Evolutionary conservation across 768 basidiomycete genomes (phyloP), one percentile per base, ranked within the genome.

Genomic region (Coprinopsis marcescibilis): DNA sequence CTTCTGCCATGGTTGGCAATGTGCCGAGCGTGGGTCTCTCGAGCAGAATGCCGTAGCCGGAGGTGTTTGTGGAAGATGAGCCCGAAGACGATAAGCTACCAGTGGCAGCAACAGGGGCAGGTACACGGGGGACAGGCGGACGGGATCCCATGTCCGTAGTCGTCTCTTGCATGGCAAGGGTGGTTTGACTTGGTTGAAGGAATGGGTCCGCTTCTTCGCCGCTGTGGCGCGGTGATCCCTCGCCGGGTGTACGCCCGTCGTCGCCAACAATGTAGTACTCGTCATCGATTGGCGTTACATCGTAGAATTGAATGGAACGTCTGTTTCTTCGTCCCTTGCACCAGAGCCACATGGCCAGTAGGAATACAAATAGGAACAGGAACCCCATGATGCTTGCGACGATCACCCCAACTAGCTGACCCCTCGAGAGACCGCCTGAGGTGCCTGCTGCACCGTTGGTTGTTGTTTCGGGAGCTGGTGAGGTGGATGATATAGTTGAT

Each of bases 181-280:
- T 42, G 36, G 45, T 57, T 2, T 53, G 57, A 45, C 63, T 65
- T 1, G 61, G 65, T 43, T 67, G 73, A 3, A 84, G 67, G 69
- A 86, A 83, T 0, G 85, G 70, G 55, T 85, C 83, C 2, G 63
- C 67, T 59, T 85, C 85, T 56, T 84, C 83, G 4, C 85, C 85
- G 41, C 81, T 85, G 24, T 73, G 72, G 8, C 83, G 71, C 1
- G 85, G 82, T 20, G 80, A 80, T 26, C 83, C 82, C 61, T 85
- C 80, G n/a, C 80, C 83, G 26, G 64, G 68, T 2, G 67, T 57
- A 24, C 66, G 65, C 17, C 65, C 72, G 13, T 64, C 60, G 12
- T 64, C 60, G 11, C 64, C 61, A 21, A 77, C 61, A 30, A 73
- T 62, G 42, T 60, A 56, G 48, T 68, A 71, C 33, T 69, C 67